Conservation (phyloP, 768 basidiomycete species). For the Termitomyces sp. region DNA sequence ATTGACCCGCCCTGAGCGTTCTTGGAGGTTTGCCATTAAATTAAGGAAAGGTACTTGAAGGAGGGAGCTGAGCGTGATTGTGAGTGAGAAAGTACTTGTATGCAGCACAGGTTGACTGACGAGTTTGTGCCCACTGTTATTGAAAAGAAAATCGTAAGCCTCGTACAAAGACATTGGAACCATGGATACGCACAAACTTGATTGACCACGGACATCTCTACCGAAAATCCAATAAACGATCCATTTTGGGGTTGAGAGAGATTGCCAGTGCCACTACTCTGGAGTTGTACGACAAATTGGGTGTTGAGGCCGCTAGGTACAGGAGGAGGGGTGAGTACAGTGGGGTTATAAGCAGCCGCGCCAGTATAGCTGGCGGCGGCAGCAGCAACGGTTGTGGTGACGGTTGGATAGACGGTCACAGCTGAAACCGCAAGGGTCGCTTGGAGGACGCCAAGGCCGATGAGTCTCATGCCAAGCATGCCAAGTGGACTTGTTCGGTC, state of each 20-base stretch:
- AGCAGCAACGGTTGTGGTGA: slow-evolving; percentile 15
- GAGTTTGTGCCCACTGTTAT: slow-evolving; percentile 43
- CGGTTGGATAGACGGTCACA: slow-evolving; percentile 30
- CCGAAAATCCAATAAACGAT: slow-evolving; percentile 48
- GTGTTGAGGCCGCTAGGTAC: slow-evolving; percentile 40
- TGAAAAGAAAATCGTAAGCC: not conserved
- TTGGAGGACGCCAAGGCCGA: slow-evolving; percentile 8
- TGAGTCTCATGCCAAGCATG: slow-evolving; percentile 7
- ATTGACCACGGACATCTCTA: slow-evolving; percentile 59
- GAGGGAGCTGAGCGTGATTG: slow-evolving; percentile 31
- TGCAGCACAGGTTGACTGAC: slow-evolving; percentile 17
- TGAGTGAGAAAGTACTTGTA: not conserved
- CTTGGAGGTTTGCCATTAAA: slow-evolving; percentile 64
- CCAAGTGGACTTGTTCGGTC: not conserved
- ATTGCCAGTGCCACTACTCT: slow-evolving; percentile 4
- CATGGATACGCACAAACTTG: slow-evolving; percentile 40
- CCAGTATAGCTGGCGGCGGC: slow-evolving; percentile 42
- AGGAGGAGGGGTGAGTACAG: slow-evolving; percentile 42
- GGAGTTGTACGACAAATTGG: slow-evolving; percentile 40
- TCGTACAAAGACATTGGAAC: not conserved
- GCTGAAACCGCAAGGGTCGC: slow-evolving; percentile 12
- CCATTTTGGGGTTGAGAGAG: slow-evolving; percentile 22
- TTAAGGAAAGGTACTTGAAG: slow-evolving; percentile 70
- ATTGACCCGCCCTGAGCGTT: slow-evolving; percentile 54
- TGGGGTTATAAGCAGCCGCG: slow-evolving; percentile 48